Base-by-base conservation (phyloP, 805 yeast species). In the Lipomyces sp. region DNA sequence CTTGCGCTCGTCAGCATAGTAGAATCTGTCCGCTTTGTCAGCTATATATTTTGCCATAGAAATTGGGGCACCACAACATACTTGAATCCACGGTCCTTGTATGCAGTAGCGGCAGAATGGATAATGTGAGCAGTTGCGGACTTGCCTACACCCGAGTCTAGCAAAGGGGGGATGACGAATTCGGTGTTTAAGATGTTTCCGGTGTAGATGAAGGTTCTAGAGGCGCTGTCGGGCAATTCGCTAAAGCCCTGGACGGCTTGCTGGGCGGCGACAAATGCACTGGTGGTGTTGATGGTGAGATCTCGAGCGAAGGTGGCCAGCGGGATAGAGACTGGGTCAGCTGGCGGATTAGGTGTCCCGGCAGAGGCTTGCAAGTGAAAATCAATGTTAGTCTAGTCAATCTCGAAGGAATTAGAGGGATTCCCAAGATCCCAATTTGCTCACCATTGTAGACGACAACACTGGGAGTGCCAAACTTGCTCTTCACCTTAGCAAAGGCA, bases 381-480 rank as follows among this genome's bases (percentile, higher is more conserved):
- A 24, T 24, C 24, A 24, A 24, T 24, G 24, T 24, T 24, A 24
- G 24, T 24, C 24, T 24, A 24, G 24, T 24, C 24, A 24, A 24
- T 24, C 24, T 24, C 24, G 24, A 24, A 24, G 24, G 24, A 24
- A 24, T 24, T 24, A 24, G 24, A 24, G 24, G 24, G 24, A 37
- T 13, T 2, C 13, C 10, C 53, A 29, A 35, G 51, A 37, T 11
- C 24, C 24, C 24, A 24, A 24, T 1, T 24, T 24, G 24, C 53
- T 57, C 45, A 57, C 60, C 60, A 24, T 57, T 57, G 45, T 57
- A 57, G 39, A 57, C 60, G 18, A 57, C 60, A 13, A 57, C 60
- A 39, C 60, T 57, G 37, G 60, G 60, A 32, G 39, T 57, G 13
- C 60, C 60, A 15, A 57, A 29, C 53, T 8, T 34, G 6, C 11